Percentiles rank a stretch among this genome's conserved stretches.
Evolutionary conservation across 805 yeast genomes (phyloP).

Genomic region (Zygosaccharomyces rouxii): DNA sequence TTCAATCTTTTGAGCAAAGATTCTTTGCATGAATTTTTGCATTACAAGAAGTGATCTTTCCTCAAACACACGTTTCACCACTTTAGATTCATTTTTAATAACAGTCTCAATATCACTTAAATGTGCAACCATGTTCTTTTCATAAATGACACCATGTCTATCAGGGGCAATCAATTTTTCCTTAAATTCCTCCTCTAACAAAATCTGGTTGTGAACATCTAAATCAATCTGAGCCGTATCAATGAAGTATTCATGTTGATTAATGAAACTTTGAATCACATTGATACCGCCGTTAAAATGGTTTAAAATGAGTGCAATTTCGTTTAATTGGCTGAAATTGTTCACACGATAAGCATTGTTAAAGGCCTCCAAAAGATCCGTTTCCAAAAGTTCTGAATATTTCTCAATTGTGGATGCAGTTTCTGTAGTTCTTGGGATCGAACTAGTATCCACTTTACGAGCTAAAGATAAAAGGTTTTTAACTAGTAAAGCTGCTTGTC

Average conservation of each 20-base stretch:
- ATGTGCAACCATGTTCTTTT: slow-evolving; percentile 47
- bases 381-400: slow-evolving; percentile 75
- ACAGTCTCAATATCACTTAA: slow-evolving; percentile 55
- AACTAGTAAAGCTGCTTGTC: slow-evolving; percentile 59
- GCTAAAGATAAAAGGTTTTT: slow-evolving; percentile 63
- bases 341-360: slow-evolving; percentile 67
- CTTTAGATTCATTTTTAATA: slow-evolving; percentile 65
- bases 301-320: slow-evolving; percentile 65
- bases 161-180: slow-evolving; percentile 55
- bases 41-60: slow-evolving; percentile 61
- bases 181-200: slow-evolving; percentile 54
- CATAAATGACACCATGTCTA: slow-evolving; percentile 44
- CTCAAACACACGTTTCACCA: slow-evolving; percentile 69
- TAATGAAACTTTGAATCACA: slow-evolving; percentile 76
- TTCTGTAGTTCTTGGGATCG: slow-evolving; percentile 41
- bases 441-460: slow-evolving; percentile 54
- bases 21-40: slow-evolving; percentile 64
- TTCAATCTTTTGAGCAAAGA: slow-evolving; percentile 68
- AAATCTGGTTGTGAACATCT: slow-evolving; percentile 25
- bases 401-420: slow-evolving; percentile 50
- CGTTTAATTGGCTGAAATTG: slow-evolving; percentile 67
- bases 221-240: slow-evolving; percentile 32
- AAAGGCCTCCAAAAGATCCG: slow-evolving; percentile 61
- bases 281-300: slow-evolving; percentile 82
- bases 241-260: slow-evolving; percentile 67